phyloP scores from a whole-genome alignment of 768 basidiomycete species.

The Mycena leptocephala region DNA sequence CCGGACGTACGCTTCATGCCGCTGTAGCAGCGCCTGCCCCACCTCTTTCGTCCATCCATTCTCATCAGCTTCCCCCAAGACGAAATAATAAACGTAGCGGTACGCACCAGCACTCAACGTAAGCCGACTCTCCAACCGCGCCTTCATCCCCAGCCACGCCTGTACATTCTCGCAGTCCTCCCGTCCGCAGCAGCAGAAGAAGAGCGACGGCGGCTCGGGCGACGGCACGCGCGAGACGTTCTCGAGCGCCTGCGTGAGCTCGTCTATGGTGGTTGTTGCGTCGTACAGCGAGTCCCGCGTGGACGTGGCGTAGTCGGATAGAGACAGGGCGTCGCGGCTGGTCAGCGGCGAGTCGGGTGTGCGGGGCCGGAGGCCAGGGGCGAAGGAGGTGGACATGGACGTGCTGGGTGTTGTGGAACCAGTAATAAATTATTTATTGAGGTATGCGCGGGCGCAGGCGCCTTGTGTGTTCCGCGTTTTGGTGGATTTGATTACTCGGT shows the following conservation, averaged over 20 bases:
- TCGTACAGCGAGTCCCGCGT: constrained; percentile 68
- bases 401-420: background rate
- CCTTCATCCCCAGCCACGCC: constrained; percentile 76
- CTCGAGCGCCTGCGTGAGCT: constrained; percentile 81
- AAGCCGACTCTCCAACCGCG: constrained; percentile 82
- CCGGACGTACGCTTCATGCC: constrained; percentile 90
- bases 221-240: constrained; percentile 83
- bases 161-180: constrained; percentile 78
- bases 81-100: background rate
- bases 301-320: no score
- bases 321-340: constrained; percentile 54
- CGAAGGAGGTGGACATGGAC: no score
- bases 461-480: background rate
- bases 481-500: background rate
- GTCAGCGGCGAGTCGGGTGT: constrained; percentile 69
- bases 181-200: constrained; percentile 77
- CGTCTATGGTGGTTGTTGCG: constrained; percentile 80
- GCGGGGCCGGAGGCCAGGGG: constrained; percentile 55
- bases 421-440: constrained; percentile 22
- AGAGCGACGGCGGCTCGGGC: constrained; percentile 72
- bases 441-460: background rate
- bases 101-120: constrained; percentile 88
- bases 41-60: constrained; percentile 79
- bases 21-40: constrained; percentile 88
- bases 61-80: background rate